A percentile compares a stretch with the other conserved stretches of the same genome.
These are phyloP conservation scores for Trifolium repens DNA, from an alignment of 306 rosid species.

Conservation along the genomic window DNA sequence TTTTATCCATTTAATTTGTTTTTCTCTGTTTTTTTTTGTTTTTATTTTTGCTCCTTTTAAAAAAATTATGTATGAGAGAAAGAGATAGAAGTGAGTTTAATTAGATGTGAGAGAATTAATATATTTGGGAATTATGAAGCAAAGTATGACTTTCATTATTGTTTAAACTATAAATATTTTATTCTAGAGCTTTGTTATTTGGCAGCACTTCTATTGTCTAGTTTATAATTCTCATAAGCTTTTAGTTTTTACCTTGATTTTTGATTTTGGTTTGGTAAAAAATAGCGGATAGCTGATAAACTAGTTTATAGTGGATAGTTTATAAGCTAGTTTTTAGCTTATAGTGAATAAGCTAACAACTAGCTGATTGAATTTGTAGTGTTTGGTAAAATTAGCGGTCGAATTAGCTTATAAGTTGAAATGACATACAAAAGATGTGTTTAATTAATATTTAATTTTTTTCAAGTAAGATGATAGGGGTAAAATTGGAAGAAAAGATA, in stretches of 20 bases:
- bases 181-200: background rate
- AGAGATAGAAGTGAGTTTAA: conserved; percentile 30
- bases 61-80: conserved; percentile 36
- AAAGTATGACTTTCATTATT: conserved; percentile 13
- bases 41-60: background rate
- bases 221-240: background rate
- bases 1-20: conserved; percentile 1
- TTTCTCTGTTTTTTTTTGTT: background rate
- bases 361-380: no score
- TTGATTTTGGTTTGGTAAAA: no score
- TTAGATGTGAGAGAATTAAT: conserved; percentile 35
- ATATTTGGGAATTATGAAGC: conserved; percentile 37
- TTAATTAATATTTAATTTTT: no score
- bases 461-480: no score
- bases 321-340: no score
- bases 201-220: background rate
- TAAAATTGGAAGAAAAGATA: no score
- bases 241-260: background rate
- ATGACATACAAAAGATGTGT: no score
- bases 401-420: no score
- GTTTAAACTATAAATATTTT: conserved; percentile 27
- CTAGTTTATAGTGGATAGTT: no score
- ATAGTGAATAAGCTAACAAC: no score
- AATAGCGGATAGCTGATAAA: no score
- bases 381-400: no score